phyloP scores from a whole-genome alignment of 2,329 filamentous ascomycete genomes.

The Colletotrichum godetiae region DNA sequence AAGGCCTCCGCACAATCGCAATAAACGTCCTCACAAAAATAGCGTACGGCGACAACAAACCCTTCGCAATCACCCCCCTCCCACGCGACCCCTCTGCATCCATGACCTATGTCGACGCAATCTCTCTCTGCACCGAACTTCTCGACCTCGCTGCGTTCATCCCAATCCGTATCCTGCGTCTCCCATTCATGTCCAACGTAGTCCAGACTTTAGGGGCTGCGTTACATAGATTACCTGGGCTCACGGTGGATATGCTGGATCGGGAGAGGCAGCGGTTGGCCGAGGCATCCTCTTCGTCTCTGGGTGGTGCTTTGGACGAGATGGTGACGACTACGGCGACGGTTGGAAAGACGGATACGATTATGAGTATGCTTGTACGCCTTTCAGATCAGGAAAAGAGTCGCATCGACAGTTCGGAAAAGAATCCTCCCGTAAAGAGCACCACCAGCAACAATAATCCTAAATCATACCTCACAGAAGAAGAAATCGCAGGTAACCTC shows the following conservation, averaged over 20 bases:
- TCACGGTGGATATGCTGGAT: slow-evolving; percentile 36
- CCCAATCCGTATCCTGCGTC: slow-evolving; percentile 39
- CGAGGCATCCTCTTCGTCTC: slow-evolving; percentile 7
- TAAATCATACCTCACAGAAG: slow-evolving; percentile 34
- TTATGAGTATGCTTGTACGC: slow-evolving; percentile 45
- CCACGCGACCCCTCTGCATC: slow-evolving; percentile 25
- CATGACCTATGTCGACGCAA: slow-evolving; percentile 46
- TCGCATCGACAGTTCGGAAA: neutral
- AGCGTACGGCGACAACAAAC: slow-evolving; percentile 45
- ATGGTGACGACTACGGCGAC: too few relatives aligned
- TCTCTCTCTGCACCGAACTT: slow-evolving; percentile 44
- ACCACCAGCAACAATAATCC: neutral
- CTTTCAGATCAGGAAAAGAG: slow-evolving; percentile 42
- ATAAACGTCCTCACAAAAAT: slow-evolving; percentile 51
- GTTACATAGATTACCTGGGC: slow-evolving; percentile 40
- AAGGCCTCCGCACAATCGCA: slow-evolving; percentile 45
- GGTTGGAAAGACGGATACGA: slow-evolving; percentile 40
- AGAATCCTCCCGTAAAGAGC: neutral
- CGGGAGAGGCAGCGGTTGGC: neutral
- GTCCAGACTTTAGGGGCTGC: slow-evolving; percentile 43
- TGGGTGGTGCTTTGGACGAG: too few relatives aligned
- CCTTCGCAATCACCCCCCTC: slow-evolving; percentile 42
- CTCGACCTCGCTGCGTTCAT: slow-evolving; percentile 44
- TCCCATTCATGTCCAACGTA: slow-evolving; percentile 41
- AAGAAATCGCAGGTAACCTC: slow-evolving; percentile 44